Evolutionary conservation across 2,329 filamentous ascomycete species (phyloP).

Genomic region (Calonectria hawksworthii): DNA sequence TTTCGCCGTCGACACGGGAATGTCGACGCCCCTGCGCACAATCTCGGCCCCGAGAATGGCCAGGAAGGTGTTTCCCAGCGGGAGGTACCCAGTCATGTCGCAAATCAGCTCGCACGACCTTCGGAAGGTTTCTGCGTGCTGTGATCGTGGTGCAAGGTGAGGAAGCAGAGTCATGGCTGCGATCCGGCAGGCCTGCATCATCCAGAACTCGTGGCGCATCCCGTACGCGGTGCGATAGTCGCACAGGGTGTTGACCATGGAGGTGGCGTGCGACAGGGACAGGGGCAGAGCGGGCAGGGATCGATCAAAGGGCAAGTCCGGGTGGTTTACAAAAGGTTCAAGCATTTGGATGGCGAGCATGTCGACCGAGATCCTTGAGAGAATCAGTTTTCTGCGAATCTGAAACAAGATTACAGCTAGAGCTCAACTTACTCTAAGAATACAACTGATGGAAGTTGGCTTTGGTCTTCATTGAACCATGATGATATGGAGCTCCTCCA

Average conservation of each 20-base stretch:
- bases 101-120: slow-evolving; percentile 26
- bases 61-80: slow-evolving; percentile 5
- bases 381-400: not conserved
- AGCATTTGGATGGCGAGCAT: slow-evolving; percentile 26
- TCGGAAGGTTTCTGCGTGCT: not conserved
- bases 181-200: slow-evolving; percentile 23
- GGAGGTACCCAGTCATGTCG: slow-evolving; percentile 8
- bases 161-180: not conserved
- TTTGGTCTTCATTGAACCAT: not conserved
- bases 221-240: slow-evolving; percentile 44
- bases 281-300: not conserved
- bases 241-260: slow-evolving; percentile 35
- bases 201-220: slow-evolving; percentile 40
- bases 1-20: not conserved
- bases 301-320: slow-evolving; percentile 14
- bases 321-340: slow-evolving; percentile 1
- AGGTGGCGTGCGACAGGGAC: slow-evolving; percentile 27
- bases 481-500: not conserved
- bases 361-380: slow-evolving; percentile 23
- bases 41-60: not conserved
- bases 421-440: slow-evolving; percentile 22
- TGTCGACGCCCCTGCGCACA: not conserved
- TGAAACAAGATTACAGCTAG: no score
- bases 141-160: not conserved
- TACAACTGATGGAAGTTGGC: slow-evolving; percentile 14